Percentiles rank a stretch among this genome's conserved stretches.
phyloP scores from a whole-genome alignment of 495 filamentous ascomycete species.

The Podospora anserina region DNA sequence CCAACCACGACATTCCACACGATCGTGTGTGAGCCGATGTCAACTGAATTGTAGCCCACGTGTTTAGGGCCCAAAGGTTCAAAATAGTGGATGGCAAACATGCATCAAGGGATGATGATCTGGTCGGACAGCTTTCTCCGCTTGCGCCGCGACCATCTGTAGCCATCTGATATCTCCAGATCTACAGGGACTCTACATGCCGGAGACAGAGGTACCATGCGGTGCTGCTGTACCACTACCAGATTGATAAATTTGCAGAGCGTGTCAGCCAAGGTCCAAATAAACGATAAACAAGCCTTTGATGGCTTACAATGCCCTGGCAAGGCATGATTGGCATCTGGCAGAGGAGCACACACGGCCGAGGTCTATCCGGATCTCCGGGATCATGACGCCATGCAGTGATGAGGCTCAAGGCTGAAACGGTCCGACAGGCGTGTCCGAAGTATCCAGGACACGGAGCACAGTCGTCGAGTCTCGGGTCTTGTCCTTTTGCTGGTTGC shows the following conservation, averaged over 20 bases:
- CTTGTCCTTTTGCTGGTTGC: not conserved
- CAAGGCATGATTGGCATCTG: conserved; percentile 1
- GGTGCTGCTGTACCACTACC: not conserved
- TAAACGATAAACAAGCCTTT: not conserved
- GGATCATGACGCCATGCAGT: conserved; percentile 17
- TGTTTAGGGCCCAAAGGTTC: not conserved
- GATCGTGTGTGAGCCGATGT: not conserved
- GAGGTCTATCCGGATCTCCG: not conserved
- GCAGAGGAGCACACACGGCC: not conserved
- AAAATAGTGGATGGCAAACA: not conserved
- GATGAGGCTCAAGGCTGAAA: conserved; percentile 2
- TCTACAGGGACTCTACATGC: not conserved
- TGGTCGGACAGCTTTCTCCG: not conserved
- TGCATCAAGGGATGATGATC: not conserved
- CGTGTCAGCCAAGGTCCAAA: not conserved
- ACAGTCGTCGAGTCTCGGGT: not conserved
- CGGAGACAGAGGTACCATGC: not conserved
- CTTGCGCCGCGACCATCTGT: too few relatives aligned
- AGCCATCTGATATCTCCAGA: not conserved
- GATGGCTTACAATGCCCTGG: not conserved
- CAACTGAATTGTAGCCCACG: not conserved
- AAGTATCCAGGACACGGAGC: not conserved
- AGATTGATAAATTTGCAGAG: too few relatives aligned
- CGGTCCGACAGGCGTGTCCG: not conserved
- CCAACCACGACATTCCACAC: not conserved